Percentiles rank a stretch among this genome's conserved stretches.
phyloP scores from a whole-genome alignment of 2,329 filamentous ascomycete species.

The Phaeosphaeriaceae sp. region DNA sequence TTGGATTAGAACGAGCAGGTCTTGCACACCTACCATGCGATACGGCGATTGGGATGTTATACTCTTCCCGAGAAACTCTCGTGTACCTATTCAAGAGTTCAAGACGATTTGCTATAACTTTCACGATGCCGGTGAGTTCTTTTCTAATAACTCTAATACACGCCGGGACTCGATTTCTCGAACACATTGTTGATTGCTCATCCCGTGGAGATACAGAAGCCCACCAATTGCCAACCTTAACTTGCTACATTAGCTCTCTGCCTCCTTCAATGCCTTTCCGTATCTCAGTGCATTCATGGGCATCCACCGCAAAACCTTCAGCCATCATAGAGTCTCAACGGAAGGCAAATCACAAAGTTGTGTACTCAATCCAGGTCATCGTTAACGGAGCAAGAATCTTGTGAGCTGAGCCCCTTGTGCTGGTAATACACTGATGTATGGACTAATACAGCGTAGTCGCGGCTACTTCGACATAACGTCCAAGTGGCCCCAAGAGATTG shows the following conservation, averaged over 20 bases:
- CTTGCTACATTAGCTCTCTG: slow-evolving; percentile 38
- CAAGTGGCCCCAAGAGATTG: slow-evolving; percentile 43
- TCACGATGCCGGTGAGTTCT: slow-evolving; percentile 49
- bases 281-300: slow-evolving; percentile 46
- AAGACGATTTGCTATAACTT: slow-evolving; percentile 76
- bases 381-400: slow-evolving; percentile 38
- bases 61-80: slow-evolving; percentile 71
- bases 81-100: slow-evolving; percentile 81
- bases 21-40: slow-evolving; percentile 65
- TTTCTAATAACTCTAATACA: not conserved
- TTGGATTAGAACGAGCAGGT: slow-evolving; percentile 20
- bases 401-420: slow-evolving; percentile 21
- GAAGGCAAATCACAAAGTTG: slow-evolving; percentile 31
- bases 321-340: slow-evolving; percentile 33
- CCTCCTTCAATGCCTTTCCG: slow-evolving; percentile 39
- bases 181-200: not conserved
- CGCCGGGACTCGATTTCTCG: too few species aligned
- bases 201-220: slow-evolving; percentile 26
- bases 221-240: slow-evolving; percentile 36
- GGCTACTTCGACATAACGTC: slow-evolving; percentile 32
- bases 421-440: not conserved
- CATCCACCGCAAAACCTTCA: slow-evolving; percentile 29
- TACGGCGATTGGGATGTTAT: slow-evolving; percentile 88
- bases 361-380: slow-evolving; percentile 37
- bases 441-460: slow-evolving; percentile 32